Conservation (phyloP, 192 early-diverging fungal species). For the Podila verticillata region DNA sequence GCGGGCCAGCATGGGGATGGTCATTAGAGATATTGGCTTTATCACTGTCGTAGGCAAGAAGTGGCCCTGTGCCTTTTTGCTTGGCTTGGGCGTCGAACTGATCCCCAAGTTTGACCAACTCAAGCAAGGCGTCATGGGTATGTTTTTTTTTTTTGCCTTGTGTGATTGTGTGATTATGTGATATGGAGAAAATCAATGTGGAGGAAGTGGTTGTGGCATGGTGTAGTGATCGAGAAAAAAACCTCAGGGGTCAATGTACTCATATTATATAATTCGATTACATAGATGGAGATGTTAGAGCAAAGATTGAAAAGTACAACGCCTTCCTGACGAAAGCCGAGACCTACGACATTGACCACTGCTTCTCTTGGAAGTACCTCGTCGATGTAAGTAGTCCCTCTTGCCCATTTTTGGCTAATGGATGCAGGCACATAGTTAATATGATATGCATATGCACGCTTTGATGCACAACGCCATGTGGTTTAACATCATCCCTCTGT, state of each 20-base stretch:
- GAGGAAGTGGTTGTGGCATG: not conserved
- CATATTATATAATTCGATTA: not conserved
- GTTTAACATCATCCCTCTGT: not conserved
- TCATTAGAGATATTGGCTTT: constrained; percentile 66
- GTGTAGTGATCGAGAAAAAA: not conserved
- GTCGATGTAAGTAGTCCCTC: constrained; percentile 50
- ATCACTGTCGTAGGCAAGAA: constrained; percentile 55
- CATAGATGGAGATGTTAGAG: constrained; percentile 13
- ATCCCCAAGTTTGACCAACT: constrained; percentile 44
- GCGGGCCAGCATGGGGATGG: constrained; percentile 57
- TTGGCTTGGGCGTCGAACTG: constrained; percentile 60
- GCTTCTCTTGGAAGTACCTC: constrained; percentile 52
- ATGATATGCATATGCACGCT: too few relatives aligned
- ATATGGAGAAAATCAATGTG: too few relatives aligned
- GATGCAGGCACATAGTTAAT: not conserved
- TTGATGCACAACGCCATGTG: not conserved
- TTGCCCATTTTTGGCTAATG: not conserved
- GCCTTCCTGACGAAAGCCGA: constrained; percentile 31
- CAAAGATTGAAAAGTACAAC: constrained; percentile 40
- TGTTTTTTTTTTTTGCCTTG: not conserved
- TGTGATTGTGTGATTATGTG: not conserved
- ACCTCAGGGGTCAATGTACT: not conserved
- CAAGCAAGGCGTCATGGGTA: constrained; percentile 23
- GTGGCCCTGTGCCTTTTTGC: constrained; percentile 60
- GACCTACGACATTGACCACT: constrained; percentile 51